A percentile compares a stretch with the other conserved stretches of the same genome.
Evolutionary conservation across 176 grass and related monocot species (phyloP).

Genomic region (Luzula sylvatica): DNA sequence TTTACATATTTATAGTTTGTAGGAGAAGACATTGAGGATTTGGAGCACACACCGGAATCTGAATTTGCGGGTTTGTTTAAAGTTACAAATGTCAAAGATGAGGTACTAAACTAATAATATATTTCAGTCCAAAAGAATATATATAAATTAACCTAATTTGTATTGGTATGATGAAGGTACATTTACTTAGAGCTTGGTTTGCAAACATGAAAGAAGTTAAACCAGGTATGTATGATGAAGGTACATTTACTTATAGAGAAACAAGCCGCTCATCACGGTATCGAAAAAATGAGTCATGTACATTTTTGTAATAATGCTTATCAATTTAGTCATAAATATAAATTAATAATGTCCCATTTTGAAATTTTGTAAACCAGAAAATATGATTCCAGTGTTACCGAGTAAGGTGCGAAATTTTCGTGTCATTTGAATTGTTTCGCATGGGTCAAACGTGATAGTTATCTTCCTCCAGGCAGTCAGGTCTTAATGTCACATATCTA

Average conservation of each 20-base stretch:
- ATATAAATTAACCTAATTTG: no score
- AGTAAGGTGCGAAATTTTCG: conserved; percentile 94
- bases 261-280: conserved; percentile 80
- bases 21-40: conserved; percentile 94
- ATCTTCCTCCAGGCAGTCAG: conserved; percentile 97
- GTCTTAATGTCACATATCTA: conserved; percentile 61
- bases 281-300: conserved; percentile 87
- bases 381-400: conserved; percentile 78
- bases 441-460: conserved; percentile 99
- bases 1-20: conserved; percentile 57
- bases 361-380: conserved; percentile 58
- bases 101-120: conserved; percentile 52
- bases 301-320: no score
- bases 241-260: conserved; percentile 98
- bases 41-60: conserved; percentile 95
- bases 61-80: conserved; percentile 89
- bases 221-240: conserved; percentile 92
- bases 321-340: no score
- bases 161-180: conserved; percentile 61
- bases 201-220: conserved; percentile 97
- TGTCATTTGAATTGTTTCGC: conserved; percentile 99
- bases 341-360: no score
- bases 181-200: conserved; percentile 91
- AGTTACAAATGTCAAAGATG: conserved; percentile 81
- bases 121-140: no score